Conservation (phyloP, 2,329 filamentous ascomycete genomes). For the Macrophomina tecta region DNA sequence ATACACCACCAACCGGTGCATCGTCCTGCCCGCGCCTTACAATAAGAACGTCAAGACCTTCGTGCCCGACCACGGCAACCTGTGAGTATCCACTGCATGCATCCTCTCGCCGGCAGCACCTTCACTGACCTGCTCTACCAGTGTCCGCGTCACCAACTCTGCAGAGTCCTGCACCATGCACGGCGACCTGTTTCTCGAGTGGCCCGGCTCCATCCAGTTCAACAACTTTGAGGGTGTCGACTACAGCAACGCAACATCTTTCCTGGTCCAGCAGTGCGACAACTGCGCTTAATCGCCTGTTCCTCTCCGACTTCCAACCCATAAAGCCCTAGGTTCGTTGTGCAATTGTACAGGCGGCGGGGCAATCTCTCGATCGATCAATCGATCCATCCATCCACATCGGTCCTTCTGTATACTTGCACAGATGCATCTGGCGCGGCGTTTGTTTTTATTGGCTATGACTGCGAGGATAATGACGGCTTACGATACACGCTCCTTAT, state of each 20-base stretch:
- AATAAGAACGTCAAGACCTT: conserved; percentile 21
- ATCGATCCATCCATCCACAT: not conserved
- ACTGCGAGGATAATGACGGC: conserved; percentile 10
- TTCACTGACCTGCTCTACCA: not conserved
- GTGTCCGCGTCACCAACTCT: conserved; percentile 20
- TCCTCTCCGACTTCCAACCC: not conserved
- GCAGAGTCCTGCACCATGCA: conserved; percentile 24
- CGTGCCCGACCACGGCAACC: conserved; percentile 11
- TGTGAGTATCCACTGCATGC: not conserved
- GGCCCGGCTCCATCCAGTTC: conserved; percentile 17
- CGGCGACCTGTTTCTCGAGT: conserved; percentile 28
- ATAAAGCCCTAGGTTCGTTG: not conserved
- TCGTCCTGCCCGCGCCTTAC: conserved; percentile 20
- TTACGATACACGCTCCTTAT: conserved; percentile 17
- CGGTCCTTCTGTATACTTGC: not conserved
- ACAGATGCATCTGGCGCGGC: conserved; percentile 19
- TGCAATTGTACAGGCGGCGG: conserved; percentile 13
- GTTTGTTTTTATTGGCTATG: not conserved
- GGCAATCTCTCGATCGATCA: not conserved
- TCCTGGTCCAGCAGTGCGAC: conserved; percentile 21
- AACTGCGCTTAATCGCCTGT: conserved; percentile 7
- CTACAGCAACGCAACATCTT: conserved; percentile 25
- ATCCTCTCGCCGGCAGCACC: no score
- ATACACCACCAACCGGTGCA: conserved; percentile 21
- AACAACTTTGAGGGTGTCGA: conserved; percentile 19